Conservation (phyloP, 2,329 filamentous ascomycete genomes). For the Arthrobotrys musiformis region DNA sequence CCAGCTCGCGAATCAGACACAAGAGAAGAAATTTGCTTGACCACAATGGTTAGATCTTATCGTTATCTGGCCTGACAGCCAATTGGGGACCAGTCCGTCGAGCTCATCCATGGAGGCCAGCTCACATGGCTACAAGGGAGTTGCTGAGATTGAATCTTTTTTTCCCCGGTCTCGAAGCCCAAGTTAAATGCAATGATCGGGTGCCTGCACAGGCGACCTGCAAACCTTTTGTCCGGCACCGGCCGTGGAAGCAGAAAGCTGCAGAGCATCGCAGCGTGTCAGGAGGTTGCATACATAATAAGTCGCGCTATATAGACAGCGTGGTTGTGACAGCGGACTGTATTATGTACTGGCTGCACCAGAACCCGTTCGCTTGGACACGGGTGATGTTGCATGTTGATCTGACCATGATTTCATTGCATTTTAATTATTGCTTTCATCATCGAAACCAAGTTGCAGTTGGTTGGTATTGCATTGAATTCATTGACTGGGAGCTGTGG, state of each 20-base stretch:
- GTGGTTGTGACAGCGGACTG: slow-evolving; percentile 18
- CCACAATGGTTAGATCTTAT: slow-evolving; percentile 42
- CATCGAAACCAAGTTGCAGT: slow-evolving; percentile 30
- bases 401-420: slow-evolving; percentile 35
- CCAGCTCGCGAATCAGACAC: slow-evolving; percentile 50
- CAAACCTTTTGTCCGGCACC: not conserved
- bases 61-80: slow-evolving; percentile 33
- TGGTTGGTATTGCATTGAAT: too few relatives aligned
- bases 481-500: slow-evolving; percentile 2
- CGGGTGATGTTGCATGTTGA: not conserved
- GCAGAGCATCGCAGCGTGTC: not conserved
- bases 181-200: not conserved
- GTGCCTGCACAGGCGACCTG: slow-evolving; percentile 2
- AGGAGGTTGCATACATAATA: not conserved
- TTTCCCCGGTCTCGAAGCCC: slow-evolving; percentile 2
- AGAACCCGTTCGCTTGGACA: slow-evolving; percentile 22
- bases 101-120: slow-evolving; percentile 23
- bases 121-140: slow-evolving; percentile 12
- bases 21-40: slow-evolving; percentile 32
- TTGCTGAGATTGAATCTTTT: not conserved
- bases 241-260: slow-evolving; percentile 7
- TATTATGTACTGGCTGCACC: not conserved
- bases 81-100: slow-evolving; percentile 30
- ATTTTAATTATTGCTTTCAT: slow-evolving; percentile 26
- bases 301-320: not conserved